Base-by-base conservation (phyloP, 441 rosid species). In the Erodium moschatum region DNA sequence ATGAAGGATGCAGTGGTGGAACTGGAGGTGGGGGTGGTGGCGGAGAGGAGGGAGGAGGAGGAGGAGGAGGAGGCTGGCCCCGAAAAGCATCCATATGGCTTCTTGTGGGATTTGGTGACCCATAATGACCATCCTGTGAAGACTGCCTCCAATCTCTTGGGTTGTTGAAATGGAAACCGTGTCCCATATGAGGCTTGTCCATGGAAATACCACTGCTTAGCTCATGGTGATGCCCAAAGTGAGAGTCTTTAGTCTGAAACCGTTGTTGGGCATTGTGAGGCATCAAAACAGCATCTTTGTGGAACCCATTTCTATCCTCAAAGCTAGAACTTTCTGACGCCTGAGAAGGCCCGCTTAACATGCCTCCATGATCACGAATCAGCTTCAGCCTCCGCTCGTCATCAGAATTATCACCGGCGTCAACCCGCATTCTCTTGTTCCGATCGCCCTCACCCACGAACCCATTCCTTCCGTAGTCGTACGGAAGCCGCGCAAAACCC, bases 351-450 rank as follows among this genome's bases (percentile, higher is more conserved):
- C 11, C 50, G 44, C 52, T 31, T 1, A 54, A 60, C 50, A 68
- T 69, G 42, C 77, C 77, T 56, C 98, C 97, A 35, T 93, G 95
- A 73, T 93, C 95, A 15, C 83, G 86, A 29, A 93, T 86, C 79
- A 90, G 78, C 88, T 85, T 87, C 81, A 90, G 77, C 74, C 98
- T 80, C 56, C 95, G 90, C 73, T 90, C 96, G 29, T 82, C 74
- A 5, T 87, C 96, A 29, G 75, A 77, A 0, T 70, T 77, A 79
- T 58, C 40, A 44, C 33, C 31, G 0, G n/a, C 82, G 38, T 87
- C 95, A 62, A 89, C 81, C 75, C 96, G 84, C 78, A 89, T 84
- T 73, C 94, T 80, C 84, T 89, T 93, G 74, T 82, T 87, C 83
- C 85, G 74, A 73, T 86, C 87, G 50, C 70, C 73, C 50, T 83